Conservation (phyloP, 2,329 filamentous ascomycete species). For the Colletotrichum coccodes region DNA sequence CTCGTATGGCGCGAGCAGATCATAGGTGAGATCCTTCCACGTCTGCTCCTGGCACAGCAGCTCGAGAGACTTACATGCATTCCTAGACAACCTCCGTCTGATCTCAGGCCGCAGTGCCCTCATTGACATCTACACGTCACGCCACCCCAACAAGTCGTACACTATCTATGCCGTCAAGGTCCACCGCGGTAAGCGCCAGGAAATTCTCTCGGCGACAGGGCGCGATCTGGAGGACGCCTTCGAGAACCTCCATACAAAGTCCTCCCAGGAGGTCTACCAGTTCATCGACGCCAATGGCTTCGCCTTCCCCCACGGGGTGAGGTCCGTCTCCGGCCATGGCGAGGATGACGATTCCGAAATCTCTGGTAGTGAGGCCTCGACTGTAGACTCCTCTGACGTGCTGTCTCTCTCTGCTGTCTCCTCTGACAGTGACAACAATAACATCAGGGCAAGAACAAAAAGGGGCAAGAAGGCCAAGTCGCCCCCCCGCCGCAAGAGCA, state of each 20-base stretch:
- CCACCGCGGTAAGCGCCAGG: slow-evolving; percentile 80
- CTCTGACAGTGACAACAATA: slow-evolving; percentile 19
- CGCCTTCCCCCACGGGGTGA: slow-evolving; percentile 34
- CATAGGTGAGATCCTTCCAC: not conserved
- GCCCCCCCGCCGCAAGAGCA: slow-evolving; percentile 5
- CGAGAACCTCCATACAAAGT: slow-evolving; percentile 48
- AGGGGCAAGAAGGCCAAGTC: slow-evolving; percentile 16
- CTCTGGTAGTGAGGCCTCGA: slow-evolving; percentile 25
- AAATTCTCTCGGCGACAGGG: slow-evolving; percentile 45
- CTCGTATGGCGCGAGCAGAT: slow-evolving; percentile 31
- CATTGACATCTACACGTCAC: slow-evolving; percentile 25
- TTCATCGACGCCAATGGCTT: slow-evolving; percentile 48
- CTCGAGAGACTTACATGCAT: not conserved
- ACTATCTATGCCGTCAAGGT: slow-evolving; percentile 79
- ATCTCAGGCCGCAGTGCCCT: slow-evolving; percentile 25
- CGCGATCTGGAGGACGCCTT: slow-evolving; percentile 44
- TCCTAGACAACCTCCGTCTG: slow-evolving; percentile 21
- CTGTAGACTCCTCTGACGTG: slow-evolving; percentile 16
- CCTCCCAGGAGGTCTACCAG: slow-evolving; percentile 45
- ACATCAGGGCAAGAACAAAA: not conserved
- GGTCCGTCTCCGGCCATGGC: not conserved
- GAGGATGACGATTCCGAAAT: slow-evolving; percentile 11
- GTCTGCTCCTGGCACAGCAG: not conserved
- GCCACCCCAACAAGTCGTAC: slow-evolving; percentile 24
- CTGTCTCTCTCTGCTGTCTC: slow-evolving; percentile 15